Base-by-base conservation (phyloP, 805 yeast genomes). In the Candida coleopterorum region DNA sequence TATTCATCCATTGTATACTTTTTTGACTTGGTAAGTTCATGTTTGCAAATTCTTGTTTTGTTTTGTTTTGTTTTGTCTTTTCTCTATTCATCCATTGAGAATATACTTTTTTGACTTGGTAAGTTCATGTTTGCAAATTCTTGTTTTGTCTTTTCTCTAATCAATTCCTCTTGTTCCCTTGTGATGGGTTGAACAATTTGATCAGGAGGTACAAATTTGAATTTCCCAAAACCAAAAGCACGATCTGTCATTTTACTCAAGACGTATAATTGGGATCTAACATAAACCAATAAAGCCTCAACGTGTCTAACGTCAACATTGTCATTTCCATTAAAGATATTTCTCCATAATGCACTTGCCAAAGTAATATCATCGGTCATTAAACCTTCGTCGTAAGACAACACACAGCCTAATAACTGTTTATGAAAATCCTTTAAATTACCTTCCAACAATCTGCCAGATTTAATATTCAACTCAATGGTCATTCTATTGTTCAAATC, bases 351-450 rank as follows among this genome's bases (percentile, higher is more conserved):
- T 0, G 94, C 90, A 21, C 79, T 74, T 2, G 89, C 93, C 39
- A 85, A 60, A 1, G 86, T 79, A 16, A 80, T 74, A 59, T 87
- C 95, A 42, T 85, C 85, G 18, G 86, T 76, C 42, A 74, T 75
- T 34, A 93, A 72, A 0, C 90, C 97, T 62, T 93, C 97, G 62
- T 93, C 99, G 52, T 89, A 89, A 1, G 95, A 81, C 49, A 88
- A 77, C 2, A 89, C 82, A 27, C 84, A 72, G 31, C 99, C 99
- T 57, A 90, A 75, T 50, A 93, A 67, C 64, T 90, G 97, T 11
- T 87, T 71, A 52, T 89, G 86, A 62, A 85, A 89, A 54, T 88
- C 96, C 57, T 87, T 87, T 64, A 88, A 70, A 61, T 89, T 87
- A 18, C 79, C 80, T 49, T 86, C 95, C 38, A 88, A 83, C 34